Evolutionary conservation across 2,329 filamentous ascomycete species (phyloP), one percentile per base, ranked within the genome.

Genomic region (Alternaria panax): DNA sequence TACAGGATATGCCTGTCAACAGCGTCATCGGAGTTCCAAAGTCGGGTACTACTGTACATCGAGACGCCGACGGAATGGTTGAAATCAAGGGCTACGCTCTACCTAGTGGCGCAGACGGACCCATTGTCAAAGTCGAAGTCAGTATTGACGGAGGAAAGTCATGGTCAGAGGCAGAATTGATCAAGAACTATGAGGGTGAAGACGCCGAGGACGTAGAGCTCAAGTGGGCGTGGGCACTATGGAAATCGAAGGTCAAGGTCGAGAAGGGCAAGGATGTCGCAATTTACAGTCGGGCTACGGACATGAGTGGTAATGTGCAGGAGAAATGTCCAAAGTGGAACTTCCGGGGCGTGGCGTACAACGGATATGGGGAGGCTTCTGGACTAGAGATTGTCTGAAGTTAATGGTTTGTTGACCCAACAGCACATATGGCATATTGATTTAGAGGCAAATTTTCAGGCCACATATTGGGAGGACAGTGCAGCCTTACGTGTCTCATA

Each of bases 151-250:
- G 77, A 18, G 84, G 85, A 0, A 65, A 71, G 42, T 82, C 77
- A 0, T 88, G 85, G 85, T 68, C 74, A 5, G 78, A 84, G 55
- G 84, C 85, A 3, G 72, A 81, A 42, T 46, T 82, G 34, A 65
- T 77, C 25, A 64, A 66, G n/a, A 54, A 62, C 8, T 51, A 69
- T 3, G 65, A 64, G 0, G 62, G 61, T 2, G 59, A 57, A 24
- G 63, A 62, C 4, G 63, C 62, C 4, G 50, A 68, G 4, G 59
- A 65, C 3, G 66, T 63, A 22, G 78, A 78, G 11, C 65, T 79
- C 62, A 85, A 81, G 63, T 87, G 85, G 86, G 80, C 81, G 42
- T 88, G 86, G 86, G 80, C 80, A 43, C 69, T 88, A 34, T 88
- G 86, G 86, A 79, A 73, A 57, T 80, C 79, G 2, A 74, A 71